phyloP scores from a whole-genome alignment of 495 filamentous ascomycete genomes.

The Baudoinia panamericana region DNA sequence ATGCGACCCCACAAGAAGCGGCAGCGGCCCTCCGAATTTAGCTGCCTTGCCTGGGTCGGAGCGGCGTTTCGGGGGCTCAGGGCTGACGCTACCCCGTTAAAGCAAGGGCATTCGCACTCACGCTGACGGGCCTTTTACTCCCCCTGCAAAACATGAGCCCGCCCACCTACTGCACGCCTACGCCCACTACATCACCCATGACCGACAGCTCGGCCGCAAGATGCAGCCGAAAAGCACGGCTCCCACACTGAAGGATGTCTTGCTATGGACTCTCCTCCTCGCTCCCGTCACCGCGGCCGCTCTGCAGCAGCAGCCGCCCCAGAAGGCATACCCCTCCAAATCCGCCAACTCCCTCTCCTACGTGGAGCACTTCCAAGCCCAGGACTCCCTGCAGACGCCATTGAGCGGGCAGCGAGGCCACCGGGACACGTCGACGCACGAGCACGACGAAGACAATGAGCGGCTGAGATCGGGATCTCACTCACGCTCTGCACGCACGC shows the following conservation, averaged over 20 bases:
- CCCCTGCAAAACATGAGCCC: no score
- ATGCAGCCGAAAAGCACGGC: slow-evolving; percentile 15
- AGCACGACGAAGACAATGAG: slow-evolving; percentile 23
- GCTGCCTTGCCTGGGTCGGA: no score
- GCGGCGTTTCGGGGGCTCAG: no score
- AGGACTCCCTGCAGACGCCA: slow-evolving; percentile 28
- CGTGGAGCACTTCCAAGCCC: slow-evolving; percentile 13
- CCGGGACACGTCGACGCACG: slow-evolving; percentile 6
- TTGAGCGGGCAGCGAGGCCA: slow-evolving; percentile 13
- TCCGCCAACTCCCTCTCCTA: slow-evolving; percentile 17
- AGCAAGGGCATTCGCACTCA: no score
- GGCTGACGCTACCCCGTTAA: no score
- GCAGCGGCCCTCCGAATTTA: no score
- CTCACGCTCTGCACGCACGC: slow-evolving; percentile 2
- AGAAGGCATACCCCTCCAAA: slow-evolving; percentile 15
- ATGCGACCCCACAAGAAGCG: no score
- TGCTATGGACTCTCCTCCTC: slow-evolving; percentile 21
- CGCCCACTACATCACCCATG: slow-evolving; percentile 38
- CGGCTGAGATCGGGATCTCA: slow-evolving; percentile 26
- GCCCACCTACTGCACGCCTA: no score
- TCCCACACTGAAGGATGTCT: slow-evolving; percentile 8
- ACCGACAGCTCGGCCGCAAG: slow-evolving; percentile 36
- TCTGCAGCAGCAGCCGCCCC: slow-evolving; percentile 30
- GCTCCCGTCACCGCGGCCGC: slow-evolving; percentile 22
- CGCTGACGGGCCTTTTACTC: no score